Percentiles rank a stretch among this genome's conserved stretches.
phyloP scores from a whole-genome alignment of 192 early-diverging fungal species.

The Martensiomyces pterosporus region DNA sequence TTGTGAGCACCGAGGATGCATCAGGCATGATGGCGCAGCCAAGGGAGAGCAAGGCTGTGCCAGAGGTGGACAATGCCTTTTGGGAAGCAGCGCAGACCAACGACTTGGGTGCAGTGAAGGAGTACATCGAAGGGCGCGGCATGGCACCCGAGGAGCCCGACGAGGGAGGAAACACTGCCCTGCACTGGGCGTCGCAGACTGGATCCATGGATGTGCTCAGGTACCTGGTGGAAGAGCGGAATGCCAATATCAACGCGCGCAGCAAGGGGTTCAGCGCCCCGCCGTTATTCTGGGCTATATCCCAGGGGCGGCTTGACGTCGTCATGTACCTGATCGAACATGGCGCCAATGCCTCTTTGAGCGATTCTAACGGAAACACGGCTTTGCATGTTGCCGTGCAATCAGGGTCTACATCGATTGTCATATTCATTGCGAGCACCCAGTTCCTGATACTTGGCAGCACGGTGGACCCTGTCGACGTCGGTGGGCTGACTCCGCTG shows the following conservation, averaged over 20 bases:
- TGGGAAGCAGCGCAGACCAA: constrained; percentile 67
- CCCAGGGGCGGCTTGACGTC: constrained; percentile 69
- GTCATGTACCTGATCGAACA: constrained; percentile 68
- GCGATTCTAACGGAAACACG: constrained; percentile 86
- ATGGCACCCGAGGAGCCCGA: constrained; percentile 57
- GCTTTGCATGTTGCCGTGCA: constrained; percentile 87
- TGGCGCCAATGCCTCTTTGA: constrained; percentile 69
- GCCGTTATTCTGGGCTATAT: constrained; percentile 89
- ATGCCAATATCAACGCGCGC: constrained; percentile 65
- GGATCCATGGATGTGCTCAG: constrained; percentile 66
- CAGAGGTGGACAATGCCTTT: constrained; percentile 4
- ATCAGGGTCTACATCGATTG: constrained; percentile 70
- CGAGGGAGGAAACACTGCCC: constrained; percentile 62
- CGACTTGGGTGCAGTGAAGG: constrained; percentile 52
- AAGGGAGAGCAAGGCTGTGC: not conserved
- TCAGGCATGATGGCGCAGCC: constrained; percentile 13
- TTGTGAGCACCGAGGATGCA: constrained; percentile 18
- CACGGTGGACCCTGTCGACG: constrained; percentile 62
- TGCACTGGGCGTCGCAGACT: constrained; percentile 85
- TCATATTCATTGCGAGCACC: constrained; percentile 67
- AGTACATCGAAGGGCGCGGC: constrained; percentile 57
- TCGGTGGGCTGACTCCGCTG: constrained; percentile 76
- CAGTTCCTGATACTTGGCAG: constrained; percentile 60
- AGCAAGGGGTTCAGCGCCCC: constrained; percentile 79
- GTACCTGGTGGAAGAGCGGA: constrained; percentile 71